Percentiles rank a stretch among this genome's conserved stretches.
Conservation (phyloP, 768 basidiomycete species). For the Lentinula raphanica region DNA sequence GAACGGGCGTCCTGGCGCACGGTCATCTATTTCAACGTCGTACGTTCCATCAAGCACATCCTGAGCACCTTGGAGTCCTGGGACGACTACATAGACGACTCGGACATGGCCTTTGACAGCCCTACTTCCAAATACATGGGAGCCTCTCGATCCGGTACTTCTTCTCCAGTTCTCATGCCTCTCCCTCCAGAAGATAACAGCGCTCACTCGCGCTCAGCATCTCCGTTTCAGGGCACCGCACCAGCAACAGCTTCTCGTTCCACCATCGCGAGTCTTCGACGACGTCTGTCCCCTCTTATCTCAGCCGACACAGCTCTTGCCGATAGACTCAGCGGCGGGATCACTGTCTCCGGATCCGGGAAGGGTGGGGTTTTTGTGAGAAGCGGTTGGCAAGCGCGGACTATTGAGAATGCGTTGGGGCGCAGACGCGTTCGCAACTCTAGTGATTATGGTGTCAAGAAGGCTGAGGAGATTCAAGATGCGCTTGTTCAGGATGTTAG, state of each 20-base stretch:
- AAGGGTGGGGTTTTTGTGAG: conserved; percentile 74
- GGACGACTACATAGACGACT: conserved; percentile 57
- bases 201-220: conserved; percentile 13
- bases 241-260: conserved; percentile 12
- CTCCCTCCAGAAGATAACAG: conserved; percentile 13
- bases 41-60: conserved; percentile 66
- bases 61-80: conserved; percentile 56
- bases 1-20: conserved; percentile 71
- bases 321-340: conserved; percentile 68
- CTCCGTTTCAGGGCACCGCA: conserved; percentile 16
- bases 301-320: conserved; percentile 60
- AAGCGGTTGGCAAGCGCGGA: conserved; percentile 75
- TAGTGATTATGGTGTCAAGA: conserved; percentile 25
- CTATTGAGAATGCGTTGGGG: conserved; percentile 48
- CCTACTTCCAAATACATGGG: conserved; percentile 9
- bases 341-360: conserved; percentile 70
- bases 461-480: conserved; percentile 30
- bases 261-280: conserved; percentile 49
- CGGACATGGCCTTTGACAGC: conserved; percentile 22
- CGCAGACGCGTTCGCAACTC: conserved; percentile 18
- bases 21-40: conserved; percentile 73
- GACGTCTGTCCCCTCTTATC: conserved; percentile 55
- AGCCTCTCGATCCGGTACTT: conserved; percentile 18
- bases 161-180: conserved; percentile 29
- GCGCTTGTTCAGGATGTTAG: conserved; percentile 57